phyloP scores from a whole-genome alignment of 78 protist species.

The Dictyostelium intermedium region DNA sequence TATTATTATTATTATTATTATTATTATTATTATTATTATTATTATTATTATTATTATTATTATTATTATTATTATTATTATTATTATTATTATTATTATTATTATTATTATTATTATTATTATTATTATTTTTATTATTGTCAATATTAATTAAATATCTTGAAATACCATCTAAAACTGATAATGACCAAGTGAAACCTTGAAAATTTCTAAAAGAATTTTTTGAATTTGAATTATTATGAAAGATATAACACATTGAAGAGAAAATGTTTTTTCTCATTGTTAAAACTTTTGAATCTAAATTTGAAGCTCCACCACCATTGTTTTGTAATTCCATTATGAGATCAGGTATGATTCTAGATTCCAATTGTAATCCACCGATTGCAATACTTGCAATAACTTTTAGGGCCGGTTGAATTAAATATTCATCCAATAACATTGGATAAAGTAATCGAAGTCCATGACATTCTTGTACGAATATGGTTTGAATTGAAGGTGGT shows the following conservation, averaged over 20 bases:
- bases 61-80: too few relatives aligned
- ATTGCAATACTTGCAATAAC: constrained; percentile 55
- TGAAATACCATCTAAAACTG: constrained; percentile 73
- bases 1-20: not conserved
- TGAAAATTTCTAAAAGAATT: constrained; percentile 42
- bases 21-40: not conserved
- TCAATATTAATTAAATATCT: not conserved
- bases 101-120: not conserved
- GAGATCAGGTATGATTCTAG: constrained; percentile 52
- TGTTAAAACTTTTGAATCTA: constrained; percentile 54
- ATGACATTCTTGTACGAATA: constrained; percentile 36
- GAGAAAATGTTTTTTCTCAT: constrained; percentile 68
- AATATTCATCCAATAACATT: constrained; percentile 24
- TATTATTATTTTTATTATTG: not conserved
- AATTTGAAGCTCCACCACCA: constrained; percentile 39
- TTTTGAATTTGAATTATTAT: constrained; percentile 59
- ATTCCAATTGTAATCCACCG: constrained; percentile 35
- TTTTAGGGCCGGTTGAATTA: constrained; percentile 49
- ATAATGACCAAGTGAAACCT: constrained; percentile 79
- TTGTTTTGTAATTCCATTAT: constrained; percentile 32
- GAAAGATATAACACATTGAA: constrained; percentile 74
- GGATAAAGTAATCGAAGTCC: constrained; percentile 11
- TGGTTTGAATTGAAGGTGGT: constrained; percentile 8
- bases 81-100: not conserved
- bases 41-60: not conserved